Evolutionary conservation across 1,284 basidiomycete species (phyloP).

Genomic region (Hymenochaete sp.): DNA sequence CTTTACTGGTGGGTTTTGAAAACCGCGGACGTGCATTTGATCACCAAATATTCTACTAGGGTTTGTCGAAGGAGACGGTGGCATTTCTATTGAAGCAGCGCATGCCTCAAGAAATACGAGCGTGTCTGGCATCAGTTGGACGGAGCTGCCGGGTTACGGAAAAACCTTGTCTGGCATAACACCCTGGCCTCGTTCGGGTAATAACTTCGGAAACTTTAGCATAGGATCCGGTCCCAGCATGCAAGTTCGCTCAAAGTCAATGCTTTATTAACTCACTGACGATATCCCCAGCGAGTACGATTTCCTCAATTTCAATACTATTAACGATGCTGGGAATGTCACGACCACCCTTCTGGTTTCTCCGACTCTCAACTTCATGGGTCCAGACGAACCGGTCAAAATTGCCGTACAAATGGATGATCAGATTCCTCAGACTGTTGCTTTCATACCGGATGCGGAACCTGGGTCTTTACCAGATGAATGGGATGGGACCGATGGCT

Average conservation of each 20-base stretch:
- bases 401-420: constrained; percentile 51
- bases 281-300: constrained; percentile 65
- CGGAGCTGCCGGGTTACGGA: constrained; percentile 49
- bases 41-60: too few species aligned
- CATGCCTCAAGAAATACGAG: constrained; percentile 46
- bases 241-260: too few species aligned
- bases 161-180: constrained; percentile 52
- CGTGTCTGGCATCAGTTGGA: constrained; percentile 47
- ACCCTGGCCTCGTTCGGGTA: constrained; percentile 46
- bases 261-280: too few species aligned
- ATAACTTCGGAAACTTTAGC: constrained; percentile 44
- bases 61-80: constrained; percentile 56
- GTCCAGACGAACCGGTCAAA: constrained; percentile 42
- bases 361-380: constrained; percentile 51
- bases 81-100: constrained; percentile 56
- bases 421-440: constrained; percentile 33
- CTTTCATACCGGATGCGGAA: constrained; percentile 44
- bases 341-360: constrained; percentile 45
- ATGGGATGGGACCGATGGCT: constrained; percentile 45
- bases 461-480: constrained; percentile 39
- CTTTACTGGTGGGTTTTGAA: constrained; percentile 6
- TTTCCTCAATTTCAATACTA: constrained; percentile 51
- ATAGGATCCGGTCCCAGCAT: constrained; percentile 53
- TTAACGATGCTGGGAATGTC: constrained; percentile 33
- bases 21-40: too few species aligned